A percentile compares a stretch with the other conserved stretches of the same genome.
phyloP scores from a whole-genome alignment of 2,329 filamentous ascomycete species.

The Scortechinia acanthostroma region DNA sequence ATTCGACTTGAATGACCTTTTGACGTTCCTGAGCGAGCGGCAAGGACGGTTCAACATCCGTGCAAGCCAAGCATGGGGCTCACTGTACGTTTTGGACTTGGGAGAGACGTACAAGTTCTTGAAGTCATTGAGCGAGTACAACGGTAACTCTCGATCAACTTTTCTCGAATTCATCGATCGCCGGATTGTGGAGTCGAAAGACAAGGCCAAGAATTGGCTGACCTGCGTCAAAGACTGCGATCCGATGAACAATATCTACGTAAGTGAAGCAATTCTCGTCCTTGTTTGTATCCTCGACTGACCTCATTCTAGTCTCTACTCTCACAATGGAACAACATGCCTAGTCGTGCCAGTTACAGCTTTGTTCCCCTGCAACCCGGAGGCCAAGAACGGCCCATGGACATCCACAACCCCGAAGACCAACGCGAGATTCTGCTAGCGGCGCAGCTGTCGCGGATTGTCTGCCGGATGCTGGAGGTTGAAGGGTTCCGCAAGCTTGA shows the following conservation, averaged over 20 bases:
- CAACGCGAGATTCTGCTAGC: slow-evolving; percentile 28
- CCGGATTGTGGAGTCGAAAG: slow-evolving; percentile 18
- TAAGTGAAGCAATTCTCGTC: no score
- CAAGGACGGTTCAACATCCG: slow-evolving; percentile 31
- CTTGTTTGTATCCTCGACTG: background rate
- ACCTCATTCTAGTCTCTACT: slow-evolving; percentile 22
- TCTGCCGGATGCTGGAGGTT: slow-evolving; percentile 34
- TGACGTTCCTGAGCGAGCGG: slow-evolving; percentile 23
- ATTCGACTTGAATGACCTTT: slow-evolving; percentile 24
- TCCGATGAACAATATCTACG: slow-evolving; percentile 26
- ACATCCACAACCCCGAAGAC: slow-evolving; percentile 23
- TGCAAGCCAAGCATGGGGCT: slow-evolving; percentile 27
- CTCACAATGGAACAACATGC: slow-evolving; percentile 33
- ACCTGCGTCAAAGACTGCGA: slow-evolving; percentile 27
- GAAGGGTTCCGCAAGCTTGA: slow-evolving; percentile 32
- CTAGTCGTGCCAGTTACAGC: slow-evolving; percentile 30
- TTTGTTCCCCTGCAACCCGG: slow-evolving; percentile 17
- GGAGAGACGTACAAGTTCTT: slow-evolving; percentile 28
- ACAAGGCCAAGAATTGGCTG: slow-evolving; percentile 30
- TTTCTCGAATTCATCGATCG: slow-evolving; percentile 32
- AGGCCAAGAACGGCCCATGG: slow-evolving; percentile 22
- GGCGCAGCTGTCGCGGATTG: slow-evolving; percentile 30
- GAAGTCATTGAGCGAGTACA: slow-evolving; percentile 22
- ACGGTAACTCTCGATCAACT: slow-evolving; percentile 23
- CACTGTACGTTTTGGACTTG: slow-evolving; percentile 29